These are phyloP conservation scores for Prillingera fragicola DNA, from an alignment of 1,284 basidiomycete genomes.

Conservation along the genomic window DNA sequence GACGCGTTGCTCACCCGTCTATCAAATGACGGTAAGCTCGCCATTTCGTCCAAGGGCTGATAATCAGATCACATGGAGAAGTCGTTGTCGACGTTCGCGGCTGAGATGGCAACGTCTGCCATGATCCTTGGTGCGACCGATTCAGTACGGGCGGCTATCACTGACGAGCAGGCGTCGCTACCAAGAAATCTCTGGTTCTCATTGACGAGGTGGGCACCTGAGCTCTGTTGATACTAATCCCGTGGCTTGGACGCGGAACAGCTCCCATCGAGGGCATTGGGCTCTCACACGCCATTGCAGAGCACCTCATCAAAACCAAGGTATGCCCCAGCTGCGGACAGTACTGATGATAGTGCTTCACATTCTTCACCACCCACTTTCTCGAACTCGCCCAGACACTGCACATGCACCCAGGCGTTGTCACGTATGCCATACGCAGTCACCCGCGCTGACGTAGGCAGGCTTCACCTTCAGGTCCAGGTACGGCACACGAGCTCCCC, in stretches of 20 bases:
- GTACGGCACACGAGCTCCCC: conserved; percentile 47
- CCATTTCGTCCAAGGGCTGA: too few species aligned
- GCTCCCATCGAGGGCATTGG: conserved; percentile 80
- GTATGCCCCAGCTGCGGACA: too few species aligned
- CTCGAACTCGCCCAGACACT: conserved; percentile 39
- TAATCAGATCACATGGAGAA: conserved; percentile 59
- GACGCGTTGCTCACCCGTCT: conserved; percentile 78
- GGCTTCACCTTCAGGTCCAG: conserved; percentile 75
- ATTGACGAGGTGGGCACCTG: conserved; percentile 75
- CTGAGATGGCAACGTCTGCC: conserved; percentile 81
- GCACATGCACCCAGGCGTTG: conserved; percentile 28
- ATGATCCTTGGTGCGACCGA: conserved; percentile 67
- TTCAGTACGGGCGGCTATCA: conserved; percentile 1
- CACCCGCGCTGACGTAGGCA: conserved; percentile 42
- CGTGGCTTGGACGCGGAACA: conserved; percentile 60
- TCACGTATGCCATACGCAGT: conserved; percentile 16
- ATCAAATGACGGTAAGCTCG: conserved; percentile 67
- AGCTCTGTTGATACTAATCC: conserved; percentile 10
- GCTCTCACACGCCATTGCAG: conserved; percentile 86
- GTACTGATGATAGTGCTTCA: conserved; percentile 60
- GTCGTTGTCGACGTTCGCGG: conserved; percentile 83
- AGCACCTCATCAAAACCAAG: conserved; percentile 68
- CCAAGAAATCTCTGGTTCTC: conserved; percentile 65
- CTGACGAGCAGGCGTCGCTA: conserved; percentile 60
- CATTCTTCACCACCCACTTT: conserved; percentile 81